Conservation (phyloP, 768 basidiomycete species). For the Kwoniella sp. region DNA sequence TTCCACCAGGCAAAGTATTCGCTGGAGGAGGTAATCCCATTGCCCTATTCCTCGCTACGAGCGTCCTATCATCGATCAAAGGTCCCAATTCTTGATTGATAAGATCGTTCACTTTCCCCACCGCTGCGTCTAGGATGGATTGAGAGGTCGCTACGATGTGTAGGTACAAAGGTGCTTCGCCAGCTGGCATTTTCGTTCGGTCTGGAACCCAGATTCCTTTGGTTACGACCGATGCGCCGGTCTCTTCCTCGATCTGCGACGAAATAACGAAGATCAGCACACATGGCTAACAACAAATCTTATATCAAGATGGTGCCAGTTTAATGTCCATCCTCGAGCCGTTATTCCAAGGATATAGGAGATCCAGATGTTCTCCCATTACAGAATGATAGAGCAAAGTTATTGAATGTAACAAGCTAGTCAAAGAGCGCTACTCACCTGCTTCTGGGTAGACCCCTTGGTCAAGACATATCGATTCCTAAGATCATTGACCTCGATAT, state of each 20-base stretch:
- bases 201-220: slow-evolving; percentile 98
- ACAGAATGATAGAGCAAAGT: no score
- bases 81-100: slow-evolving; percentile 58
- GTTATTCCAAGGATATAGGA: no score
- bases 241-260: slow-evolving; percentile 80
- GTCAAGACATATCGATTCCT: slow-evolving; percentile 93
- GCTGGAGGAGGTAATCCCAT: slow-evolving; percentile 45
- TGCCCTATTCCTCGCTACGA: slow-evolving; percentile 54
- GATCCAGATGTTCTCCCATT: no score
- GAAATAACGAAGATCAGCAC: no score
- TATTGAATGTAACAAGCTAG: no score
- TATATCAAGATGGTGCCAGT: no score
- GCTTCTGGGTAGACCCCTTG: slow-evolving; percentile 85
- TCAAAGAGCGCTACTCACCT: slow-evolving; percentile 65
- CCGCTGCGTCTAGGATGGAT: slow-evolving; percentile 56
- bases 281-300: no score
- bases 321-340: no score
- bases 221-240: slow-evolving; percentile 87
- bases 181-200: slow-evolving; percentile 82
- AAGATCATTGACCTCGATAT: slow-evolving; percentile 96
- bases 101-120: slow-evolving; percentile 56
- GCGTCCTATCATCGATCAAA: slow-evolving; percentile 56
- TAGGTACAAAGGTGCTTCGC: slow-evolving; percentile 89
- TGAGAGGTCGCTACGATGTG: slow-evolving; percentile 73
- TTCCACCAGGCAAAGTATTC: slow-evolving; percentile 29